Evolutionary conservation across 129 eudicot species (phyloP).

Genomic region (Heracleum sosnowskyi): DNA sequence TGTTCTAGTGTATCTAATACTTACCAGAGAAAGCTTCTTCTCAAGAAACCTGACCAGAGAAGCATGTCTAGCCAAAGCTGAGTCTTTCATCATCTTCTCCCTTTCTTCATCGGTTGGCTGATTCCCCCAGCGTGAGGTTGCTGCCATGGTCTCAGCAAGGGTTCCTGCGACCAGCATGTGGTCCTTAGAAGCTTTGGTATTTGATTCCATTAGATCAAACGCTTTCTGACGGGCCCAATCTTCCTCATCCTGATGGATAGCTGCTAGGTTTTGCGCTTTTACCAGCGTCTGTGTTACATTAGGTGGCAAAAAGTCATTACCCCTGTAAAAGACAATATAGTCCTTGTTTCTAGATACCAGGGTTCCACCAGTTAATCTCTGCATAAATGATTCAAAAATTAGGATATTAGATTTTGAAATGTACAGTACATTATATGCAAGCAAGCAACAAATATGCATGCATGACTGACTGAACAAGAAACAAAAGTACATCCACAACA

Average conservation of each 20-base stretch:
- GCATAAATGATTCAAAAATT: conserved; percentile 12
- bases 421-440: not conserved
- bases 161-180: conserved; percentile 85
- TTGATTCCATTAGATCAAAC: conserved; percentile 30
- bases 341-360: conserved; percentile 89
- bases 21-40: conserved; percentile 65
- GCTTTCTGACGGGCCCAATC: conserved; percentile 67
- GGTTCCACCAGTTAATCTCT: conserved; percentile 94
- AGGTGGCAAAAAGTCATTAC: conserved; percentile 87
- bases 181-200: conserved; percentile 24
- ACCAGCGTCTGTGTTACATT: conserved; percentile 44
- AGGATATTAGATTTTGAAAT: not conserved
- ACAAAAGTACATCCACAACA: conserved; percentile 6
- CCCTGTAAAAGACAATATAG: conserved; percentile 81
- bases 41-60: conserved; percentile 64
- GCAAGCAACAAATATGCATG: not conserved
- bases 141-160: conserved; percentile 76
- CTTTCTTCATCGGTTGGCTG: conserved; percentile 37
- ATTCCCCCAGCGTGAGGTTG: conserved; percentile 84
- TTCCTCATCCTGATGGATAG: conserved; percentile 61
- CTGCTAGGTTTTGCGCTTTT: conserved; percentile 44
- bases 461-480: not conserved
- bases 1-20: conserved; percentile 15
- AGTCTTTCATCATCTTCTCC: conserved; percentile 67
- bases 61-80: conserved; percentile 65